Conservation (phyloP, 164 flowering plant genomes). For the Amborella trichopoda region DNA sequence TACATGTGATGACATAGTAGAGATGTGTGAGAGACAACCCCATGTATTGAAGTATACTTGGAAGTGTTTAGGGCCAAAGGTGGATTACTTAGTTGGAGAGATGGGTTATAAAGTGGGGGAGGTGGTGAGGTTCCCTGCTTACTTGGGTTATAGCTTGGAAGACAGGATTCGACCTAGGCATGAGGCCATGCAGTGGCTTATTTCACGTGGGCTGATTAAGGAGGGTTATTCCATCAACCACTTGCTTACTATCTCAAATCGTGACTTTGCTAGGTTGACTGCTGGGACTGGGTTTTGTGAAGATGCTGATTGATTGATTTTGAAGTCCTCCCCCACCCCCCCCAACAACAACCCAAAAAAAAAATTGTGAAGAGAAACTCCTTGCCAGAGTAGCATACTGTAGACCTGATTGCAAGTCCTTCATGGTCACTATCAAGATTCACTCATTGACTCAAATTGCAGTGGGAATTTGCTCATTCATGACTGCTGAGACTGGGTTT, state of each 20-base stretch:
- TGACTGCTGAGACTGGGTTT: too few species aligned
- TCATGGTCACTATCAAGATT: too few species aligned
- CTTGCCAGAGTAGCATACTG: too few species aligned
- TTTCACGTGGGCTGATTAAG: neutral
- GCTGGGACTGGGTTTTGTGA: neutral
- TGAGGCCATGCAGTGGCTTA: neutral
- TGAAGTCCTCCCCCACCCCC: too few species aligned
- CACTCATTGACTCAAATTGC: too few species aligned
- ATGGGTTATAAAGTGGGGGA: neutral
- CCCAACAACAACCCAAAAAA: too few species aligned
- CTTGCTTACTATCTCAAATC: neutral
- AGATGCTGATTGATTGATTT: neutral
- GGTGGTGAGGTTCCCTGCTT: neutral
- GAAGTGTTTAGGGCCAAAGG: neutral
- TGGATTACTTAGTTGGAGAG: neutral
- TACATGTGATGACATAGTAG: neutral
- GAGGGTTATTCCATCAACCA: neutral
- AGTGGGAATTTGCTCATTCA: too few species aligned
- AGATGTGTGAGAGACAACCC: neutral
- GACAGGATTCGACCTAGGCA: constrained; percentile 1
- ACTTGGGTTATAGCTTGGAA: constrained; percentile 2
- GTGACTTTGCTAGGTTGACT: neutral
- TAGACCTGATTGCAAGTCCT: too few species aligned
- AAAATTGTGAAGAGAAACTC: too few species aligned
- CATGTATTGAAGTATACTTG: neutral